Evolutionary conservation across 345 rosid species (phyloP).

Genomic region (Acer campestre): DNA sequence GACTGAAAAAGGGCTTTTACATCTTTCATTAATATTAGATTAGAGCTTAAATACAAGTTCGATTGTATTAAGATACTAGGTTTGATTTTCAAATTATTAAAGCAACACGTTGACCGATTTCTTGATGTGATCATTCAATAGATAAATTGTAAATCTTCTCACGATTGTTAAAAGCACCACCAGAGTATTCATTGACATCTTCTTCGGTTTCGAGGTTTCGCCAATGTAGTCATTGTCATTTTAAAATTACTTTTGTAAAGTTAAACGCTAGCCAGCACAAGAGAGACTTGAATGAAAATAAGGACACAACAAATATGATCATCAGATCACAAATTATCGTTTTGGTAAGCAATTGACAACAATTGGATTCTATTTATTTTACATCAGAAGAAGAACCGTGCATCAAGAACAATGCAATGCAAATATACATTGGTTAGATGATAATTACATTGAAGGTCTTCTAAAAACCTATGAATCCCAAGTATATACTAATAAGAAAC

Average conservation of each 20-base stretch:
- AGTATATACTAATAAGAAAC: not conserved
- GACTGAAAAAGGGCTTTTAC: too few species aligned
- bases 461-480: not conserved
- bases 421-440: not conserved
- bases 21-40: too few species aligned
- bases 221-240: not conserved
- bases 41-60: too few species aligned
- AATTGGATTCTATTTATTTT: not conserved
- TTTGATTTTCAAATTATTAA: too few species aligned
- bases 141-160: too few species aligned
- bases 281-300: not conserved
- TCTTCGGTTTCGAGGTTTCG: not conserved
- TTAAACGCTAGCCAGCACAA: not conserved
- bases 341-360: not conserved
- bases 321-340: not conserved
- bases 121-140: too few species aligned
- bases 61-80: too few species aligned
- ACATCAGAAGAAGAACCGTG: not conserved
- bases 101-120: too few species aligned
- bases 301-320: not conserved
- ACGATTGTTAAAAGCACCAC: too few species aligned
- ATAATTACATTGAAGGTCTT: not conserved
- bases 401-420: not conserved
- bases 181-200: too few species aligned
- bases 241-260: not conserved